A percentile compares a stretch with the other conserved stretches of the same genome.
Conservation (phyloP, 176 grass and related monocot species). For the Ampelocalamus luodianensis region DNA sequence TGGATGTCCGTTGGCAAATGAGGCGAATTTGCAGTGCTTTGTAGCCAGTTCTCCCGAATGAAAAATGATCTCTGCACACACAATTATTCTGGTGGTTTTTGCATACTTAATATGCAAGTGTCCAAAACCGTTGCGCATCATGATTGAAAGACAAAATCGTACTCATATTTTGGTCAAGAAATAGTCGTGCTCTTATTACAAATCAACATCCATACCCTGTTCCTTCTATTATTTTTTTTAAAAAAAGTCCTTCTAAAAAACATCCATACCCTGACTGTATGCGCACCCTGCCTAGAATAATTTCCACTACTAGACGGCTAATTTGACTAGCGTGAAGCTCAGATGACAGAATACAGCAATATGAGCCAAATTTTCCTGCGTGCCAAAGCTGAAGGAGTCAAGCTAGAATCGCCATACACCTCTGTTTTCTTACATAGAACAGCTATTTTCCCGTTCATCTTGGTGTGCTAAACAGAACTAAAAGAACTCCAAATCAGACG, state of each 20-base stretch:
- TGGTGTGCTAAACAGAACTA: background rate
- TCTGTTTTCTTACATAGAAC: background rate
- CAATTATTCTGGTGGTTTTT: background rate
- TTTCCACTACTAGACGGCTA: slow-evolving; percentile 12
- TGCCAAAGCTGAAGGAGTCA: slow-evolving; percentile 39
- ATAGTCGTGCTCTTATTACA: background rate
- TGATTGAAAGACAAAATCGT: background rate
- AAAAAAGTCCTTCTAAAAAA: background rate
- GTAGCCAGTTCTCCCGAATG: too few species aligned
- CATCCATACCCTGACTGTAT: slow-evolving; percentile 21
- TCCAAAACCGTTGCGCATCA: background rate
- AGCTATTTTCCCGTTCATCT: background rate
- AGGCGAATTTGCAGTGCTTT: too few species aligned
- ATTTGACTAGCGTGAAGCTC: slow-evolving; percentile 38
- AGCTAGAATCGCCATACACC: background rate
- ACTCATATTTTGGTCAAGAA: background rate
- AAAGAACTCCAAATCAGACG: background rate
- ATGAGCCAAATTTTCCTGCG: background rate
- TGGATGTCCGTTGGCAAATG: too few species aligned
- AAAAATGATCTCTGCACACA: background rate
- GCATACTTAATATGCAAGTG: background rate
- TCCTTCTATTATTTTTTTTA: too few species aligned
- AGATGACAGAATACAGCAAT: background rate
- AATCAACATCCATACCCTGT: background rate
- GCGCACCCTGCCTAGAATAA: background rate